Evolutionary conservation across 176 grass and related monocot species (phyloP).

Genomic region (Cenchrus purpureus): DNA sequence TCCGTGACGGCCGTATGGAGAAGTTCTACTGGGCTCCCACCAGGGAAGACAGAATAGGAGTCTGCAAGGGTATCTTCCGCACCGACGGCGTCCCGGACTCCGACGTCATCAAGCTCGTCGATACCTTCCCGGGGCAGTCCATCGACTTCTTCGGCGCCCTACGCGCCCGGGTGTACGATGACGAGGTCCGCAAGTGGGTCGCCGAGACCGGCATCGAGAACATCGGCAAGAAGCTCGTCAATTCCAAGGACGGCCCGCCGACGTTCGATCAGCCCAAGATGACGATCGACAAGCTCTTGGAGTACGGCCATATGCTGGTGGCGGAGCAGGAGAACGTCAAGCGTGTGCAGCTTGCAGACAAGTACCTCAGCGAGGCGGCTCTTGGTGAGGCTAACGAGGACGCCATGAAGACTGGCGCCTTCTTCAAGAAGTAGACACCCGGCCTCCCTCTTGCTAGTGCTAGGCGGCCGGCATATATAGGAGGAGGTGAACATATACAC

Average conservation of each 20-base stretch:
- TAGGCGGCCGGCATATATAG: no score
- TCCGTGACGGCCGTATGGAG: conserved; percentile 97
- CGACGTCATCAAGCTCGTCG: conserved; percentile 56
- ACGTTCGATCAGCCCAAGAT: conserved; percentile 76
- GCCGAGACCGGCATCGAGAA: conserved; percentile 43
- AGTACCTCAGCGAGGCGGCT: conserved; percentile 74
- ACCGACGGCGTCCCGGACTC: conserved; percentile 43
- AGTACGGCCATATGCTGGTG: conserved; percentile 76
- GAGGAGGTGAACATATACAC: no score
- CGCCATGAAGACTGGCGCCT: conserved; percentile 22
- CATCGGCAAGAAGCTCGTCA: conserved; percentile 74
- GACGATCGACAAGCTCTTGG: conserved; percentile 71
- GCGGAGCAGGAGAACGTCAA: conserved; percentile 90
- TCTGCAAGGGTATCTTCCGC: conserved; percentile 75
- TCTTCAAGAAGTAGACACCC: conserved; percentile 11
- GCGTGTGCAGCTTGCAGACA: conserved; percentile 84
- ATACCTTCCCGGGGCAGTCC: conserved; percentile 88
- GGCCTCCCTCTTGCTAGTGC: no score
- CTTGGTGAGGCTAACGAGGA: conserved; percentile 80
- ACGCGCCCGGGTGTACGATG: conserved; percentile 85
- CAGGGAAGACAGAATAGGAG: conserved; percentile 82
- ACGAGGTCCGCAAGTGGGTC: conserved; percentile 86
- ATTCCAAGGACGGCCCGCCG: conserved; percentile 73
- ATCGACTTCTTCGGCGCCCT: conserved; percentile 93
- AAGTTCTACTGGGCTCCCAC: conserved; percentile 99